Percentiles rank a stretch among this genome's conserved stretches.
Conservation (phyloP, 2,329 filamentous ascomycete genomes). For the Sordariomycetes sp. region DNA sequence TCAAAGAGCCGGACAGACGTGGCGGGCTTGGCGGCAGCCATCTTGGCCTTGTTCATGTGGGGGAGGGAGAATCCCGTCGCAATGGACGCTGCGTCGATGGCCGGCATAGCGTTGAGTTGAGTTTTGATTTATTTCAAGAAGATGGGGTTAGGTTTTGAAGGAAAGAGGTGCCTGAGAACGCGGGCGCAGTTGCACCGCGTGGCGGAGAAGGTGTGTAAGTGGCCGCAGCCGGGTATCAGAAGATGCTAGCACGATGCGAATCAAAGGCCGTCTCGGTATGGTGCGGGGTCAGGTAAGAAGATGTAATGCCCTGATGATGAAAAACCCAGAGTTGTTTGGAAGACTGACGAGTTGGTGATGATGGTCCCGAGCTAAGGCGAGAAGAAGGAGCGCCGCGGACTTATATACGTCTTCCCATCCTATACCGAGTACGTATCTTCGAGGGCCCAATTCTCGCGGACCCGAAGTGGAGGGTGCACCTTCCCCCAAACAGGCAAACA, state of each 20-base stretch:
- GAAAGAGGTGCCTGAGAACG: too few relatives aligned
- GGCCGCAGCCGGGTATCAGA: not conserved
- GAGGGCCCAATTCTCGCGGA: not conserved
- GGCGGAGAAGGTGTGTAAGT: not conserved
- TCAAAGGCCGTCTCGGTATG: not conserved
- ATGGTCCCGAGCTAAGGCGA: not conserved
- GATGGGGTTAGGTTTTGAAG: not conserved
- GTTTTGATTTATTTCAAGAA: too few relatives aligned
- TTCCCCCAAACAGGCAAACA: not conserved
- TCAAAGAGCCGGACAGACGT: slow-evolving; percentile 39
- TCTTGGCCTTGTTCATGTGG: not conserved
- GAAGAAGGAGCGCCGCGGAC: not conserved
- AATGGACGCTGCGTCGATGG: not conserved
- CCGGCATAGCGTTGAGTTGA: not conserved
- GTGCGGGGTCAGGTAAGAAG: not conserved
- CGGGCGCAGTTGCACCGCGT: not conserved
- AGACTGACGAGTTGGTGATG: not conserved
- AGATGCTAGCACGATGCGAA: not conserved
- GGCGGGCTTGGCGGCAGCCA: slow-evolving; percentile 18
- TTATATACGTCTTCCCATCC: not conserved
- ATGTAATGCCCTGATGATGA: too few relatives aligned
- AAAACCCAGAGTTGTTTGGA: not conserved
- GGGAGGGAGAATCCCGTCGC: not conserved
- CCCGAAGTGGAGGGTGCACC: not conserved
- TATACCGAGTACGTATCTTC: not conserved